Base-by-base conservation (phyloP, 306 rosid species). In the Cicer cuneatum region DNA sequence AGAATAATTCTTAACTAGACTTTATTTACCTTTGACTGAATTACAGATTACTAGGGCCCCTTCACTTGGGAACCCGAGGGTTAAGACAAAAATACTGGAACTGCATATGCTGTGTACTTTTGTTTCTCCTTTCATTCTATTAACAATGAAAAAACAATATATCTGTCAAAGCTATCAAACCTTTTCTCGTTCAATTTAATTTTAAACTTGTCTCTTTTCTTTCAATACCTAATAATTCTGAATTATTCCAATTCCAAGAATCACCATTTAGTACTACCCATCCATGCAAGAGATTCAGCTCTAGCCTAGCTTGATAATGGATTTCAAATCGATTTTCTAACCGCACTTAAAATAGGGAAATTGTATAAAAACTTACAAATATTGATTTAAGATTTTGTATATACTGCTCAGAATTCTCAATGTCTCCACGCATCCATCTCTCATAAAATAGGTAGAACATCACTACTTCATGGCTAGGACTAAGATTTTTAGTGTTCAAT, bases 371-470 rank as follows among this genome's bases (percentile, higher is more conserved):
- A 85, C 97, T 85, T 90, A 92, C 98, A 74, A 87, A 86, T 56
- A 66, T 37, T 46, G 92, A 78, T 77, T 77, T 83, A 3, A 90
- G 29, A 76, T 65, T 62, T 79, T 78, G 83, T 49, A 88, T 41
- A 63, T 64, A 78, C 64, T 42, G 68, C 82, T 81, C 89, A 40
- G 92, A 84, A 38, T 82, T 86, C 70, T 78, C 90, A 47, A 90
- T 74, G 72, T 90, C 89, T 33, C 86, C 96, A 16, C 83, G 61
- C 53, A 87, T 84, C 98, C 98, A 92, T 82, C 83, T 84, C 86
- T 92, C 98, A 48, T 84, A 89, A 54, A 86, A 84, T 79, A 87
- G 69, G 77, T 86, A 87, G 70, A 89, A 85, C 65, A 78, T 86
- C 66, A 92, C 91, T 7, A 89, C 89, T 77, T 87, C 94, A 24